Evolutionary conservation across 768 basidiomycete genomes (phyloP).

Genomic region (Xerocomus potaroensis): DNA sequence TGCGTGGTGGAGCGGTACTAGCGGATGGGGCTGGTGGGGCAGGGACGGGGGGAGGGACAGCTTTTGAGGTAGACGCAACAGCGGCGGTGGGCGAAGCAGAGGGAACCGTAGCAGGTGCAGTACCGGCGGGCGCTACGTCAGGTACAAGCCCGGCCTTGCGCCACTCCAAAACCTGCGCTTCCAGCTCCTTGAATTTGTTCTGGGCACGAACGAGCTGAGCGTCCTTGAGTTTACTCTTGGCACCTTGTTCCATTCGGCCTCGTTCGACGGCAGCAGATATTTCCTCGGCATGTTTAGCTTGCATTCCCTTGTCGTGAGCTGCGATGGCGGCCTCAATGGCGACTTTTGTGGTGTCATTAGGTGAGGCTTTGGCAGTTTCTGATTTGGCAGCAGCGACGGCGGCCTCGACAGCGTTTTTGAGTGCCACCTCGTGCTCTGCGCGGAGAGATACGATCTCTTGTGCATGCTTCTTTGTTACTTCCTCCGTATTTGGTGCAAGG

Average conservation of each 20-base stretch:
- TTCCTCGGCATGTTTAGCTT: conserved; percentile 49
- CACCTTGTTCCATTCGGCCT: conserved; percentile 58
- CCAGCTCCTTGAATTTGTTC: conserved; percentile 62
- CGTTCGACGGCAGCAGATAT: conserved; percentile 63
- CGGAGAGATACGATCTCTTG: conserved; percentile 58
- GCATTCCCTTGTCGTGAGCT: conserved; percentile 44
- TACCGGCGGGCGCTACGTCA: conserved; percentile 18
- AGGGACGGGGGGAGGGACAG: conserved; percentile 6
- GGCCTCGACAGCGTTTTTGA: conserved; percentile 50
- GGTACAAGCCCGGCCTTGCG: conserved; percentile 48
- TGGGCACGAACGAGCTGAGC: conserved; percentile 59
- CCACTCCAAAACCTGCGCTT: conserved; percentile 57
- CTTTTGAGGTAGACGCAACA: conserved; percentile 25
- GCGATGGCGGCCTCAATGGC: conserved; percentile 47
- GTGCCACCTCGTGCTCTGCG: conserved; percentile 48
- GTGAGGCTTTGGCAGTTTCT: conserved; percentile 23
- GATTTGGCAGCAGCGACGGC: conserved; percentile 40
- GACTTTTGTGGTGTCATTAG: conserved; percentile 38
- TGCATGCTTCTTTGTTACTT: conserved; percentile 48
- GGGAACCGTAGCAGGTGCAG: conserved; percentile 8
- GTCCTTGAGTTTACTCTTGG: conserved; percentile 69
- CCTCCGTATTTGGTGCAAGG: conserved; percentile 31
- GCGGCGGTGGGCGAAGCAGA: conserved; percentile 27
- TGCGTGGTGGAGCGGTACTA: conserved; percentile 30
- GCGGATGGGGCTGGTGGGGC: conserved; percentile 10